Evolutionary conservation across 176 grass and related monocot genomes (phyloP), one percentile per base, ranked within the genome.

Genomic region (Echinochloa phyllopogon): DNA sequence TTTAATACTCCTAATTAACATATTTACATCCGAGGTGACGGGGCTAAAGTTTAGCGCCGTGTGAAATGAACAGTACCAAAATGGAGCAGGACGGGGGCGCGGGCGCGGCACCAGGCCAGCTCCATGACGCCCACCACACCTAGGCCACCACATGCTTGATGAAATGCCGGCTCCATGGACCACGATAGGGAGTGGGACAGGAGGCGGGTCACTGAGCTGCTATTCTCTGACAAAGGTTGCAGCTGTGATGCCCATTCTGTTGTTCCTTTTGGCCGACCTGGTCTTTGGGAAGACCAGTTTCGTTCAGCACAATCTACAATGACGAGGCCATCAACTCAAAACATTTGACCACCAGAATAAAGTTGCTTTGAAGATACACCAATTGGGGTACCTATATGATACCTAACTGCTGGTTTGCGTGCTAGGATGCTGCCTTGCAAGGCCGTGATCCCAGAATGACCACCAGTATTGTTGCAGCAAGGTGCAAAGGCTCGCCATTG

Each of bases 401-500:
- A 9, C 45, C n/a, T 8, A 42, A 65, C 33, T 89, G 82, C 47
- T 74, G 82, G 77, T 82, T 24, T 52, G 55, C 89, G 23, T 92
- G 85, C 74, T 42, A 43, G 27, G 58, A 78, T 38, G 71, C 40
- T 41, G 86, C 73, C 36, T 82, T 92, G 60, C 17, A 40, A 64
- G 86, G 66, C 10, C 69, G 37, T 39, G 75, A 85, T 58, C 72
- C 65, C 6, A 68, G 33, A 10, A 52, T 33, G 76, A 66, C 1
- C 16, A 6, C 36, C 23, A n/a, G n/a, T n/a, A n/a, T n/a, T n/a
- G 27, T 83, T 65, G 71, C 55, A 25, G 18, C 23, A 50, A 87
- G 79, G 56, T 83, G 84, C 43, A 87, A 75, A 48, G 88, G 88
- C n/a, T 83, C 83, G 60, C 73, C 79, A 2, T 48, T 87, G 25